Conservation (phyloP, 345 rosid species). For the Bruguiera sexangula region DNA sequence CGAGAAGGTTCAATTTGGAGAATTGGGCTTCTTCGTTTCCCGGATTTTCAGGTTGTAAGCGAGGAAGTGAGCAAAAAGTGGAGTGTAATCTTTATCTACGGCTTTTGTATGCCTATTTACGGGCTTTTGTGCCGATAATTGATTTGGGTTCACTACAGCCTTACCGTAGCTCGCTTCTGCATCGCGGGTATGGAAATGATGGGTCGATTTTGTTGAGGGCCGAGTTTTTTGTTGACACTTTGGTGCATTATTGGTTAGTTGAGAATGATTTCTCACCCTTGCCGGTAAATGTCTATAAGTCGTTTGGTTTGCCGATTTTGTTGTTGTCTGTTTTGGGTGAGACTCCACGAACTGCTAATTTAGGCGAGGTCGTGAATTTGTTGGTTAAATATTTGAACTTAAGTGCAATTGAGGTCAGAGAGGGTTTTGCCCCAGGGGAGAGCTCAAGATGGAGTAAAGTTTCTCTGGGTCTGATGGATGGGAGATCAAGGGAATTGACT, state of each 20-base stretch:
- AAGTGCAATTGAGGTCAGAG: conserved; percentile 42
- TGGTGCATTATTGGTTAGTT: conserved; percentile 83
- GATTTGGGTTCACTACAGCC: conserved; percentile 65
- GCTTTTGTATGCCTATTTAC: conserved; percentile 70
- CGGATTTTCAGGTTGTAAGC: conserved; percentile 53
- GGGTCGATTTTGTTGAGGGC: conserved; percentile 53
- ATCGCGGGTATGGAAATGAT: conserved; percentile 57
- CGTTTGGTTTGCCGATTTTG: conserved; percentile 59
- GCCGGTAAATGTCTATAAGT: conserved; percentile 48
- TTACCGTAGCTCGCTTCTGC: conserved; percentile 72
- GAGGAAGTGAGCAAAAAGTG: conserved; percentile 45
- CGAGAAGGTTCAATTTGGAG: conserved; percentile 49
- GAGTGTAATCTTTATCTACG: conserved; percentile 61
- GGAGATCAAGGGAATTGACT: conserved; percentile 33
- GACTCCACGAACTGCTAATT: conserved; percentile 63
- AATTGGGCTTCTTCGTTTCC: conserved; percentile 62
- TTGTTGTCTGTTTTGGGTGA: conserved; percentile 54
- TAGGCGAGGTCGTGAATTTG: conserved; percentile 75
- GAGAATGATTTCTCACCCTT: conserved; percentile 88
- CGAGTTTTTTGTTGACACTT: conserved; percentile 67
- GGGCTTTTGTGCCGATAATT: conserved; percentile 66
- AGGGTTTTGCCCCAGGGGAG: conserved; percentile 35
- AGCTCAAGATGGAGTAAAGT: conserved; percentile 45
- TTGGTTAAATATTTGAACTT: conserved; percentile 78
- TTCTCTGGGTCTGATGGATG: conserved; percentile 38